Conservation (phyloP, 2,329 filamentous ascomycete species). For the Claviceps pusilla region DNA sequence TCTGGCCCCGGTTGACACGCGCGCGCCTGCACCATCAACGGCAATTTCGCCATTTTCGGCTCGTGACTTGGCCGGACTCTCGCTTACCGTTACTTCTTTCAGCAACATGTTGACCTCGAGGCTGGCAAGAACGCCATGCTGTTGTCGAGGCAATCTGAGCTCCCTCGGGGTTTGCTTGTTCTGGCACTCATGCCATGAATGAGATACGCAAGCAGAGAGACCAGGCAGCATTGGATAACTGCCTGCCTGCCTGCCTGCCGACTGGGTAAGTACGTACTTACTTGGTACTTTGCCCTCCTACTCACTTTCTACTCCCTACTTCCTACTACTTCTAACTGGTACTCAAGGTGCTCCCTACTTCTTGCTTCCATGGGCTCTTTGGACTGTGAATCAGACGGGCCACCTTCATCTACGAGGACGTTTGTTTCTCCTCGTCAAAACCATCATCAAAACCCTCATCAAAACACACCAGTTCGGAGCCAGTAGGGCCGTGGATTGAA, state of each 20-base stretch:
- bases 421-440: no score
- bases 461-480: neutral
- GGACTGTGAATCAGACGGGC: neutral
- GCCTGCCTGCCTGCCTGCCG: no score
- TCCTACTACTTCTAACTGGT: no score
- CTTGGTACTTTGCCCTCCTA: no score
- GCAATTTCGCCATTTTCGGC: neutral
- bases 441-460: neutral
- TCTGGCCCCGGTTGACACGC: neutral
- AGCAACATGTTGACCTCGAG: neutral
- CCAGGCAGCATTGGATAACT: neutral
- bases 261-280: no score
- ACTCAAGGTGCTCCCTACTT: no score
- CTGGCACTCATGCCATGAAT: neutral
- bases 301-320: no score
- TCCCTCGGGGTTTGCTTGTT: neutral
- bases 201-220: neutral
- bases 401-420: neutral
- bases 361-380: neutral
- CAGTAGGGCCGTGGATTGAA: neutral
- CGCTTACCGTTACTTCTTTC: slow-evolving; percentile 6
- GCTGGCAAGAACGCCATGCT: slow-evolving; percentile 3
- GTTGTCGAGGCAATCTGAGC: neutral
- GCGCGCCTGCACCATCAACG: neutral
- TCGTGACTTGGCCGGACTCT: neutral